phyloP scores from a whole-genome alignment of 768 basidiomycete genomes.

The Psilocybe tampanensis region DNA sequence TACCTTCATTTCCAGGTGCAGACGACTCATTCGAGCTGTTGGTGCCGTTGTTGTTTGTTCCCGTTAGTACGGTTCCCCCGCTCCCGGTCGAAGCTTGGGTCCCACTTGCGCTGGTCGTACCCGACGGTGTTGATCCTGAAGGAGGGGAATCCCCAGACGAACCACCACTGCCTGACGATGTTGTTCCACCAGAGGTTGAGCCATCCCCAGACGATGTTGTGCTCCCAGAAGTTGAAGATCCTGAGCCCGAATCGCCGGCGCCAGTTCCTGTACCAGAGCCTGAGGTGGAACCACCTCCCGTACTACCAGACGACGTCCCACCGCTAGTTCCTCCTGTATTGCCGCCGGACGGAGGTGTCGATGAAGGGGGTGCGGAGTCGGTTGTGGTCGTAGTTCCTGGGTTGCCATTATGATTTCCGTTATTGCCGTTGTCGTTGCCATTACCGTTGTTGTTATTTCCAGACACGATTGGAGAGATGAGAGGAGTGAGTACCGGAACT shows the following conservation, averaged over 20 bases:
- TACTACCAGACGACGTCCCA: slow-evolving; percentile 12
- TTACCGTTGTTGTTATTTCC: slow-evolving; percentile 20
- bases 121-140: neutral
- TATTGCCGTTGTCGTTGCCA: neutral
- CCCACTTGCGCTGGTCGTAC: neutral
- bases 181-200: slow-evolving; percentile 3
- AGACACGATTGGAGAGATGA: slow-evolving; percentile 37
- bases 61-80: neutral
- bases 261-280: slow-evolving; percentile 1
- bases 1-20: neutral
- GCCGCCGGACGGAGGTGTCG: slow-evolving; percentile 18
- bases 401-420: neutral
- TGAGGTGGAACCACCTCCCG: slow-evolving; percentile 7
- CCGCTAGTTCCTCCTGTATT: slow-evolving; percentile 12
- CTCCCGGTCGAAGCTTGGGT: neutral
- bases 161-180: neutral
- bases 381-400: slow-evolving; percentile 9
- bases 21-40: neutral
- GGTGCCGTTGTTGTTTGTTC: neutral
- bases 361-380: slow-evolving; percentile 10
- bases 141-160: neutral
- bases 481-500: slow-evolving; percentile 40
- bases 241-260: neutral
- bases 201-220: slow-evolving; percentile 6
- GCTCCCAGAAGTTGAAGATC: neutral